Base-by-base conservation (phyloP, 805 yeast genomes). In the Cyberlindnera veronae region DNA sequence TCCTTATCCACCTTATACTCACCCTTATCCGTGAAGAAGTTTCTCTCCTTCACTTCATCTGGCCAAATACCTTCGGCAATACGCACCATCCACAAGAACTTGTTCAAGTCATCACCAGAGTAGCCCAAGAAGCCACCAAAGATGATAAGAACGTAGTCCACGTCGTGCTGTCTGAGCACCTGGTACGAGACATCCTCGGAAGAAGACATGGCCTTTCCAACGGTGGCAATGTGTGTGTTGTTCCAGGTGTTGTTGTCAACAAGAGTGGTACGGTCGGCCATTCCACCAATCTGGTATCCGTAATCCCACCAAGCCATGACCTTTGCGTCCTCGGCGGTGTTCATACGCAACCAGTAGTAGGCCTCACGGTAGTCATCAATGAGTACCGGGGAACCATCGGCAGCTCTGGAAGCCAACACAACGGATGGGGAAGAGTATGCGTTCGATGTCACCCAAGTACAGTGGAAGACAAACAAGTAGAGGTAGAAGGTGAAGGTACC, bases 301-400 rank as follows among this genome's bases (percentile, higher is more conserved):
- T 95, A 95, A 71, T 95, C 99, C 99, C 99, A 93, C 99, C 99
- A 93, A 10, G 97, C 83, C 84, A 95, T 88, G 46, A 93, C 84
- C 64, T 86, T 90, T 26, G 97, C 85, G 61, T 93, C 98, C 62
- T 93, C 96, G 3, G 85, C 80, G 1, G 99, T 93, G 68, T 93
- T 93, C 96, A 91, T 90, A 59, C 99, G 81, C 55, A 93, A 72
- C 99, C 99, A 93, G 64, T 91, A 93, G 70, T 93, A 93, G 10
- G 98, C 99, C 71, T 93, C 99, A 67, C 99, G 81, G 72, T 83
- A 93, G 65, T 93, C 99, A 64, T 93, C 99, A 58, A 93, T 93
- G 51, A 91, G 68, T 45, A 75, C 72, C 51, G 77, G 82, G 14
- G 86, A 76, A 2, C 99, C 99, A 60, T 93, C 96, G 23, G 95